Evolutionary conservation across 345 rosid species (phyloP).

Genomic region (Pistacia integerrima): DNA sequence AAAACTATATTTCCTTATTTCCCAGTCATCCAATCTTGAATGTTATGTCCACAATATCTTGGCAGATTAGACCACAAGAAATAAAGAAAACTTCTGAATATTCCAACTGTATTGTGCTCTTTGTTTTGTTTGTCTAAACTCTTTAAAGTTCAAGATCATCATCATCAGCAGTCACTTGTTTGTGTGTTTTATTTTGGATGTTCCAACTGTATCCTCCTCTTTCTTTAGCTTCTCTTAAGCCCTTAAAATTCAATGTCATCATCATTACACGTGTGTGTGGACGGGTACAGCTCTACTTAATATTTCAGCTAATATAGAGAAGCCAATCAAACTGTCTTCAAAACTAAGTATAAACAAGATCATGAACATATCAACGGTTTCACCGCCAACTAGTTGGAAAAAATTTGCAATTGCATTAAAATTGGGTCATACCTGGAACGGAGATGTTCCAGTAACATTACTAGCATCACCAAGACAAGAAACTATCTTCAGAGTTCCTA

Average conservation of each 20-base stretch:
- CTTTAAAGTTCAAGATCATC: neutral
- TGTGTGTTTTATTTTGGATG: neutral
- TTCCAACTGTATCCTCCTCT: too few relatives aligned
- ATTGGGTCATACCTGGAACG: conserved; percentile 48
- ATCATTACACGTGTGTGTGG: neutral
- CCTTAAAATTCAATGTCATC: too few relatives aligned
- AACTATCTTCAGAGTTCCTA: conserved; percentile 72
- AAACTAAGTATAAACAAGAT: too few relatives aligned
- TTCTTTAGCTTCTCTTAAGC: too few relatives aligned
- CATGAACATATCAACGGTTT: too few relatives aligned
- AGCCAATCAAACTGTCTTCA: too few relatives aligned
- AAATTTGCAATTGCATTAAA: neutral
- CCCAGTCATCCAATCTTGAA: neutral
- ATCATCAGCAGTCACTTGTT: neutral
- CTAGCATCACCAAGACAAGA: conserved; percentile 62
- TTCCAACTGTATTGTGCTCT: neutral
- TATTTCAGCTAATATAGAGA: neutral
- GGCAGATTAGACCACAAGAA: neutral
- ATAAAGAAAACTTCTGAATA: neutral
- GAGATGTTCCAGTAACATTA: conserved; percentile 36
- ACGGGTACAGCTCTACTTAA: neutral
- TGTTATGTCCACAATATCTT: neutral
- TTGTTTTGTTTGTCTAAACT: neutral
- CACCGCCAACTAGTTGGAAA: neutral
- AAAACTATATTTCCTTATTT: neutral